Conservation (phyloP, 2,329 filamentous ascomycete genomes). For the Lachnellula hyalina region DNA sequence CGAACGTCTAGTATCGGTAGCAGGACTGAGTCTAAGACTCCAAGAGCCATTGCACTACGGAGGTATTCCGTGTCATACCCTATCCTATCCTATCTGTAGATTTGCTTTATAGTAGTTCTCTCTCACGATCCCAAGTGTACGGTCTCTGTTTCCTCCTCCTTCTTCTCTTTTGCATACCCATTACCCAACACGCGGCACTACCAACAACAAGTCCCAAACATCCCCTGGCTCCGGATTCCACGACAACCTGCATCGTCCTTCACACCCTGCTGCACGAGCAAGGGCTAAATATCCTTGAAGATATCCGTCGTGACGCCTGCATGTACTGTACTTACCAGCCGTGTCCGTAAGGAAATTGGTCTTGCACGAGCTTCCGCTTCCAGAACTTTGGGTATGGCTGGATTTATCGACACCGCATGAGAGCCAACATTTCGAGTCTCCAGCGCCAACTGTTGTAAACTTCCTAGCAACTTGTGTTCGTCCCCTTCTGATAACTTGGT, state of each 20-base stretch:
- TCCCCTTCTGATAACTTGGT: constrained; percentile 7
- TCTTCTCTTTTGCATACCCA: neutral
- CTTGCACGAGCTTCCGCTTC: constrained; percentile 28
- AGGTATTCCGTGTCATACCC: no score
- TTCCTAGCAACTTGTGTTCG: constrained; percentile 13
- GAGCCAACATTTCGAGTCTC: constrained; percentile 25
- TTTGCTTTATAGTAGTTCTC: no score
- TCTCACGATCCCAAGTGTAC: neutral
- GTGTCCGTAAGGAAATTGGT: constrained; percentile 14
- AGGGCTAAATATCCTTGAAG: constrained; percentile 21
- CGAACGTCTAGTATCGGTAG: neutral
- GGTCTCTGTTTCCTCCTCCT: neutral
- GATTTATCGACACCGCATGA: constrained; percentile 28
- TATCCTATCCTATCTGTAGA: no score
- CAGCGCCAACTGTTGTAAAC: constrained; percentile 20
- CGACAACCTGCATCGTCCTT: constrained; percentile 16
- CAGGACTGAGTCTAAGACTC: neutral
- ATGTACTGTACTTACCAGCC: constrained; percentile 12
- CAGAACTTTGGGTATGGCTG: constrained; percentile 29
- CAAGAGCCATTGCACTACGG: no score
- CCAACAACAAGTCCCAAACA: constrained; percentile 17
- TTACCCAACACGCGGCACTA: neutral
- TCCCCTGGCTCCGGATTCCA: constrained; percentile 17
- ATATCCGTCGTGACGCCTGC: constrained; percentile 20
- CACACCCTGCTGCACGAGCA: constrained; percentile 22